A percentile compares a stretch with the other conserved stretches of the same genome.
Conservation (phyloP, 352 stramenopile species). For the Peronospora tabacina region DNA sequence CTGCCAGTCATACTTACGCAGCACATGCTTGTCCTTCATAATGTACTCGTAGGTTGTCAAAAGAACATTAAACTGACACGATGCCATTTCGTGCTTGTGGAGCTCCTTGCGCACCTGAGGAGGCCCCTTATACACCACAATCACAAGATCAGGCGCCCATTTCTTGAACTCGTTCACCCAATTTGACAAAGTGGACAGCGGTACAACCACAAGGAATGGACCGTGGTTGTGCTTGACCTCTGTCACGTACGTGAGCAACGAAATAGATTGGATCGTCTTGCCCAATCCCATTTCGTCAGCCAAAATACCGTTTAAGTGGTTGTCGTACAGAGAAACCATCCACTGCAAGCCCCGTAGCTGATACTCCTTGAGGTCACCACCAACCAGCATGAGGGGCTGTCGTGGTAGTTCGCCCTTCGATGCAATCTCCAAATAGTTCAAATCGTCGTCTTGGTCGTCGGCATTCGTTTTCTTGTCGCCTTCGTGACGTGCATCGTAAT, state of each 20-base stretch:
- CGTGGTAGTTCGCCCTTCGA: conserved; percentile 77
- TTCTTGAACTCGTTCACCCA: conserved; percentile 93
- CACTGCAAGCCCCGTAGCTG: conserved; percentile 98
- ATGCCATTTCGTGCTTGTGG: conserved; percentile 73
- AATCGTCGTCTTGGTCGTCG: conserved; percentile 57
- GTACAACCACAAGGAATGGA: conserved; percentile 97
- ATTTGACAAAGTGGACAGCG: conserved; percentile 91
- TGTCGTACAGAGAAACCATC: conserved; percentile 98
- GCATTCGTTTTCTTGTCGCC: conserved; percentile 16
- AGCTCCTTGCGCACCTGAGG: conserved; percentile 79
- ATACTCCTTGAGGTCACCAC: conserved; percentile 95
- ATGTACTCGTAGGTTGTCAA: conserved; percentile 94
- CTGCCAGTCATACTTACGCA: conserved; percentile 88
- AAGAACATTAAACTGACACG: conserved; percentile 87
- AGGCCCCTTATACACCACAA: conserved; percentile 93
- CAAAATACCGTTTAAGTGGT: conserved; percentile 97
- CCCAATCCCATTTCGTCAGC: conserved; percentile 95
- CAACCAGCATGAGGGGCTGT: conserved; percentile 94
- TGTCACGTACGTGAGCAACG: conserved; percentile 75
- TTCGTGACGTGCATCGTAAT: conserved; percentile 34
- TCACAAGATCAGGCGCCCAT: conserved; percentile 93
- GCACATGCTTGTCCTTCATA: conserved; percentile 87
- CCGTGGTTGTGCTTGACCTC: conserved; percentile 85
- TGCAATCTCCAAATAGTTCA: conserved; percentile 82
- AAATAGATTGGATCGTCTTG: conserved; percentile 86